Evolutionary conservation across 2,329 filamentous ascomycete genomes (phyloP), one percentile per base, ranked within the genome.

Genomic region (Beauveria scarabaeidicola): DNA sequence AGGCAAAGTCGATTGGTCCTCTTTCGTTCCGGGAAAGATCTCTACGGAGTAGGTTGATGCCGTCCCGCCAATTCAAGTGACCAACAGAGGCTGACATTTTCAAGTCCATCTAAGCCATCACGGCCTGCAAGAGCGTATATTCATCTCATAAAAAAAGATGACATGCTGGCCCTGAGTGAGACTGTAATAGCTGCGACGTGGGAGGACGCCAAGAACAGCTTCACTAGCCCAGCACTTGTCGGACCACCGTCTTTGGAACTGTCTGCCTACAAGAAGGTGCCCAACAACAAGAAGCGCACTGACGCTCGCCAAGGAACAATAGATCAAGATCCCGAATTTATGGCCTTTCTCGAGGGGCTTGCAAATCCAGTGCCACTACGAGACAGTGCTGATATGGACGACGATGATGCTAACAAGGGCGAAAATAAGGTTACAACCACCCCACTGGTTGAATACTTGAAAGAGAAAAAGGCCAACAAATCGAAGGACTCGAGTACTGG

Each of bases 271-370:
- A 90, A 90, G 65, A 92, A 92, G 67, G 83, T 91, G 1, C 91
- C 93, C 1, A 84, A 83, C 61, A 83, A 80, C 40, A 90, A 90
- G 70, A 83, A 84, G 53, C 86, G 91, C 38, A 83, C 85, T 58
- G 94, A 99, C 76, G 85, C 86, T 57, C 86, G 92, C 15, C 90
- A 96, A 71, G 94, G 93, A 57, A 96, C 91, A 3, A 97, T 99
- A 65, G 94, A 99, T 67, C 91, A 96, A 70, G 94, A 99, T 68
- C 86, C 90, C 0, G 94, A 97, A 66, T 99, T 97, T 67, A 95
- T 97, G 77, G 85, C 87, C 27, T 99, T 97, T 70, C 81, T 99
- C 8, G 89, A 95, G 71, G 88, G 84, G 58, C 81, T 97, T 51
- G 95, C 92, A 1, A 91, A 95, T 65, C 83, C 83, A 1, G 72